phyloP scores from a whole-genome alignment of 352 stramenopile genomes.

The Phytophthora cryptogea region DNA sequence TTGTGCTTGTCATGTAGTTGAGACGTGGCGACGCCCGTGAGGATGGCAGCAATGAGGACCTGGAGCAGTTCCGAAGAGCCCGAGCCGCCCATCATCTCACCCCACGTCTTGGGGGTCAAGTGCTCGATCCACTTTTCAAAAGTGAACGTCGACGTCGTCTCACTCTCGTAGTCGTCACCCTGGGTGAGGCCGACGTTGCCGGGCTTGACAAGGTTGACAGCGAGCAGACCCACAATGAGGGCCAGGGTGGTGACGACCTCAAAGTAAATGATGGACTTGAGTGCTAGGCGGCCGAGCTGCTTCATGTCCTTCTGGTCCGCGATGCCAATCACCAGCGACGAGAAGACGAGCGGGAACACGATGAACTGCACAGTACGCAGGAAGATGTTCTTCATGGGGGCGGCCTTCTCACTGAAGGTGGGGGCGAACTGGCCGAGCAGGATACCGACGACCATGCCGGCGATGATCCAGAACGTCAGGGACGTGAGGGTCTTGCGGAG shows the following conservation, averaged over 20 bases:
- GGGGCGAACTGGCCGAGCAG: constrained; percentile 53
- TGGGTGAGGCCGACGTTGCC: constrained; percentile 45
- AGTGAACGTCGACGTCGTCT: constrained; percentile 33
- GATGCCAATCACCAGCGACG: constrained; percentile 60
- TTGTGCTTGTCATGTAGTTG: constrained; percentile 43
- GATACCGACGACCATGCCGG: constrained; percentile 48
- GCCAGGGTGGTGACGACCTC: constrained; percentile 57
- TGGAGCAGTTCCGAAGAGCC: constrained; percentile 63
- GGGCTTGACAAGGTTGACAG: constrained; percentile 62
- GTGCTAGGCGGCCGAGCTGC: constrained; percentile 53
- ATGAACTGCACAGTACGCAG: constrained; percentile 61
- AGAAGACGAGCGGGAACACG: constrained; percentile 70
- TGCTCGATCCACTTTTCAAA: constrained; percentile 63
- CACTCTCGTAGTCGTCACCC: constrained; percentile 38
- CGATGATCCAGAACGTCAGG: constrained; percentile 66
- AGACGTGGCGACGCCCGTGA: constrained; percentile 46
- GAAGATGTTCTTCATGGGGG: constrained; percentile 62
- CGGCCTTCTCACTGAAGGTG: constrained; percentile 49
- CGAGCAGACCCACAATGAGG: constrained; percentile 48
- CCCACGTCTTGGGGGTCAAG: constrained; percentile 69
- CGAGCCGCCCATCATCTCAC: constrained; percentile 66
- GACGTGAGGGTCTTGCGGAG: constrained; percentile 47
- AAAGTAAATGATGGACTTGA: constrained; percentile 76
- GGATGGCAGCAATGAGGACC: constrained; percentile 52
- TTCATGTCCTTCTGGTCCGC: constrained; percentile 62